Conservation (phyloP, 148 eudicot genomes). For the Camellia sinensis region DNA sequence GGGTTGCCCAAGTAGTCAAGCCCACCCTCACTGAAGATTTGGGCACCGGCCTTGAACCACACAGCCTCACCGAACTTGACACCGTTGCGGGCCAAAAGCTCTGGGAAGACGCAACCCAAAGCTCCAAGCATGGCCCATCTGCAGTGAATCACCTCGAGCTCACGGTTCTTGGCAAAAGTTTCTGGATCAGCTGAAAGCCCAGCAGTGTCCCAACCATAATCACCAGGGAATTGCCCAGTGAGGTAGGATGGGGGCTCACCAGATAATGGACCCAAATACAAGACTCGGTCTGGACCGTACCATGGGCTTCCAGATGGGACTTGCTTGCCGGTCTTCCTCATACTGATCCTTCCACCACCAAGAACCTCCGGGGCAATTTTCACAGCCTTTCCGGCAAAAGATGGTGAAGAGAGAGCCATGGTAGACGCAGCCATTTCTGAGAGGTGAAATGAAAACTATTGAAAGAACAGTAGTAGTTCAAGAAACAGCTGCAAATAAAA, state of each 20-base stretch:
- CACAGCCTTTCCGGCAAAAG: conserved; percentile 26
- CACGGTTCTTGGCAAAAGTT: conserved; percentile 28
- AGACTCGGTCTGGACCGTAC: conserved; percentile 29
- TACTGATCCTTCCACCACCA: conserved; percentile 20
- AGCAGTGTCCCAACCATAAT: conserved; percentile 33
- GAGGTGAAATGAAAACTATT: background rate
- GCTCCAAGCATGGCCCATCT: conserved; percentile 35
- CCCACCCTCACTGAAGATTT: conserved; percentile 35
- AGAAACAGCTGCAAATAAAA: background rate
- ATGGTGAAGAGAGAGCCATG: conserved; percentile 29
- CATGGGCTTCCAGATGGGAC: conserved; percentile 25
- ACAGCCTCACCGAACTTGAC: conserved; percentile 40
- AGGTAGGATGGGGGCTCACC: conserved; percentile 31
- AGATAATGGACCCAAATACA: conserved; percentile 30
- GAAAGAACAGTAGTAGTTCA: background rate
- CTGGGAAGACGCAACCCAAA: conserved; percentile 38
- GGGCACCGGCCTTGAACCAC: conserved; percentile 40
- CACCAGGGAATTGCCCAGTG: conserved; percentile 31
- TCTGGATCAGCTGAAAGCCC: conserved; percentile 31
- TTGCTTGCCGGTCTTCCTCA: conserved; percentile 22
- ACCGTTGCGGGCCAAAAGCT: conserved; percentile 37
- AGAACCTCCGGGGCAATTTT: conserved; percentile 15
- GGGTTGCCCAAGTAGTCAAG: conserved; percentile 37
- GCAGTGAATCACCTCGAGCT: conserved; percentile 29
- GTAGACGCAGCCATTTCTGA: conserved; percentile 12